Conservation (phyloP, 2,329 filamentous ascomycete genomes). For the Sodiomyces alkalinus region DNA sequence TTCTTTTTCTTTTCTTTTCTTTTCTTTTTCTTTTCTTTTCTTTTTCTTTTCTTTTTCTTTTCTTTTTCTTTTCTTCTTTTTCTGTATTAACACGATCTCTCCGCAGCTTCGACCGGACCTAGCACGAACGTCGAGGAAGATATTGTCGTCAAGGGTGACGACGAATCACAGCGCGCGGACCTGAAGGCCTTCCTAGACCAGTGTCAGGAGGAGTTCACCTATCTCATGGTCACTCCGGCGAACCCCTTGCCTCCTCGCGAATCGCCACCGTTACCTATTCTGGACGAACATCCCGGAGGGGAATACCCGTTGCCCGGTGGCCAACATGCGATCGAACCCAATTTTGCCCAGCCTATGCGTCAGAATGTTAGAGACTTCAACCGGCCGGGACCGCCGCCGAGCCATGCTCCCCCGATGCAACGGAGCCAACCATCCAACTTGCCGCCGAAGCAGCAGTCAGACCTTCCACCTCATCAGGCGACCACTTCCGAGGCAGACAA, state of each 20-base stretch:
- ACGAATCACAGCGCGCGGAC: slow-evolving; percentile 34
- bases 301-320: slow-evolving; percentile 30
- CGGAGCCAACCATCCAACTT: slow-evolving; percentile 20
- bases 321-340: slow-evolving; percentile 27
- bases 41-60: too few relatives aligned
- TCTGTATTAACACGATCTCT: background rate
- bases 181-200: slow-evolving; percentile 48
- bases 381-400: slow-evolving; percentile 34
- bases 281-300: slow-evolving; percentile 43
- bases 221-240: slow-evolving; percentile 51
- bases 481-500: slow-evolving; percentile 37
- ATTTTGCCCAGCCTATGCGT: slow-evolving; percentile 19
- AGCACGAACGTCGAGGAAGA: slow-evolving; percentile 30
- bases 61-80: background rate
- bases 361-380: slow-evolving; percentile 38
- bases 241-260: slow-evolving; percentile 52
- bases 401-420: slow-evolving; percentile 40
- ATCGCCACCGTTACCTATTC: slow-evolving; percentile 39
- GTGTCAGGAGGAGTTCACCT: slow-evolving; percentile 50
- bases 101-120: slow-evolving; percentile 4
- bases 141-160: slow-evolving; percentile 28
- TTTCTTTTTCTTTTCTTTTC: too few relatives aligned
- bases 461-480: slow-evolving; percentile 32
- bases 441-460: slow-evolving; percentile 16
- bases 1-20: too few relatives aligned